Percentiles rank a stretch among this genome's conserved stretches.
These are phyloP conservation scores for Annulohypoxylon moriforme DNA, from an alignment of 495 filamentous ascomycete genomes.

Conservation along the genomic window DNA sequence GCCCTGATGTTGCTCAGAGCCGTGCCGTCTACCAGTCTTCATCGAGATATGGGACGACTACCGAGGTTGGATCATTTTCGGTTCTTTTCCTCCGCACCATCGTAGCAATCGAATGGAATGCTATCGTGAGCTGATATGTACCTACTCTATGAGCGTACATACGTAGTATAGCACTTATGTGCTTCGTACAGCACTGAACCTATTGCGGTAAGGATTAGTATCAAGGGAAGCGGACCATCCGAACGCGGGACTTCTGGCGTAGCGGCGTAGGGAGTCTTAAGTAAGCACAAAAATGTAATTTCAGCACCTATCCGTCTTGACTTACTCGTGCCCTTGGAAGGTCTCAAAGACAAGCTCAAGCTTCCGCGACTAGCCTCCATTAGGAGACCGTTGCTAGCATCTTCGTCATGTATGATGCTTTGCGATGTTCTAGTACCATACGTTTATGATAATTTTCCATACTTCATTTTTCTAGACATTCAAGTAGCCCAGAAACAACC, in stretches of 20 bases:
- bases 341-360: background rate
- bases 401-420: background rate
- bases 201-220: background rate
- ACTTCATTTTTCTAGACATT: no score
- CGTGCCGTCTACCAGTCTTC: background rate
- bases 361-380: background rate
- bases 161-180: background rate
- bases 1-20: background rate
- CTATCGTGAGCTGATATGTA: background rate
- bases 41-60: background rate
- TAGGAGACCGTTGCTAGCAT: background rate
- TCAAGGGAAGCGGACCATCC: background rate
- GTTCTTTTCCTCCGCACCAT: conserved; percentile 4
- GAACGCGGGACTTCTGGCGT: background rate
- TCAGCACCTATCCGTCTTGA: background rate
- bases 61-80: background rate
- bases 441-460: no score
- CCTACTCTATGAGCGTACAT: background rate
- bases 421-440: background rate
- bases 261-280: background rate
- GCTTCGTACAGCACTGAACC: background rate
- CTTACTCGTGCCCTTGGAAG: background rate
- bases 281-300: background rate
- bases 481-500: no score
- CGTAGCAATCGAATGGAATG: background rate